phyloP scores from a whole-genome alignment of 495 filamentous ascomycete species.

The Xylaria nigripes region DNA sequence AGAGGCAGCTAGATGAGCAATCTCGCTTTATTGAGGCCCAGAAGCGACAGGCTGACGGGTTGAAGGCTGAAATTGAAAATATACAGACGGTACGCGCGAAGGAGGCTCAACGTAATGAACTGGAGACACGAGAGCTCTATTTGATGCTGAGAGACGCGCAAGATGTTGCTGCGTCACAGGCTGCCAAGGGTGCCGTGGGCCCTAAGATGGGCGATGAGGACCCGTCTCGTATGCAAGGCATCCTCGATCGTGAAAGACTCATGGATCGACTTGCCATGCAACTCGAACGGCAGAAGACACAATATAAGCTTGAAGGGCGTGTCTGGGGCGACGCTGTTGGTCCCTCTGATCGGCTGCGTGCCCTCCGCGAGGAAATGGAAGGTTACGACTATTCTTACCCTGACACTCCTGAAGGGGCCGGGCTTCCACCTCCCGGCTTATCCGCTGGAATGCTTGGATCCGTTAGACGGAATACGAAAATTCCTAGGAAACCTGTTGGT shows the following conservation, averaged over 20 bases:
- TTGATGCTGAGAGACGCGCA: conserved; percentile 98
- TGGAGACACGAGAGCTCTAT: conserved; percentile 94
- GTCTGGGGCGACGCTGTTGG: conserved; percentile 77
- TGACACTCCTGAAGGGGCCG: conserved; percentile 29
- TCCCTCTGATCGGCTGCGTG: conserved; percentile 84
- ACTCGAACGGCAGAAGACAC: conserved; percentile 92
- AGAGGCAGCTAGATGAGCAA: conserved; percentile 90
- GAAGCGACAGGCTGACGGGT: conserved; percentile 69
- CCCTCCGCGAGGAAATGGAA: conserved; percentile 92
- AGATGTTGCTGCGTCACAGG: conserved; percentile 82
- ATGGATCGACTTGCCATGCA: conserved; percentile 92
- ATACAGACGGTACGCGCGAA: conserved; percentile 79
- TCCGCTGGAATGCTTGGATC: conserved; percentile 57
- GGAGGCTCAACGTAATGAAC: conserved; percentile 87
- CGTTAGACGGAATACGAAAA: conserved; percentile 48
- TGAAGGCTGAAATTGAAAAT: conserved; percentile 84
- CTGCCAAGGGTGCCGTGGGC: conserved; percentile 57
- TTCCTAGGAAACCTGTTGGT: conserved; percentile 48
- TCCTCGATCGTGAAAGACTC: conserved; percentile 82
- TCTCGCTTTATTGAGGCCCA: conserved; percentile 82
- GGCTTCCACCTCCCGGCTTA: conserved; percentile 18
- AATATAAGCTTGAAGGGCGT: conserved; percentile 94
- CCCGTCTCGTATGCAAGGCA: conserved; percentile 78
- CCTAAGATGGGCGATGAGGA: conserved; percentile 51
- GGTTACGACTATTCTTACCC: conserved; percentile 39